Evolutionary conservation across 169 alveolate genomes (phyloP), one percentile per base, ranked within the genome.

Genomic region (Cystoisospora suis): DNA sequence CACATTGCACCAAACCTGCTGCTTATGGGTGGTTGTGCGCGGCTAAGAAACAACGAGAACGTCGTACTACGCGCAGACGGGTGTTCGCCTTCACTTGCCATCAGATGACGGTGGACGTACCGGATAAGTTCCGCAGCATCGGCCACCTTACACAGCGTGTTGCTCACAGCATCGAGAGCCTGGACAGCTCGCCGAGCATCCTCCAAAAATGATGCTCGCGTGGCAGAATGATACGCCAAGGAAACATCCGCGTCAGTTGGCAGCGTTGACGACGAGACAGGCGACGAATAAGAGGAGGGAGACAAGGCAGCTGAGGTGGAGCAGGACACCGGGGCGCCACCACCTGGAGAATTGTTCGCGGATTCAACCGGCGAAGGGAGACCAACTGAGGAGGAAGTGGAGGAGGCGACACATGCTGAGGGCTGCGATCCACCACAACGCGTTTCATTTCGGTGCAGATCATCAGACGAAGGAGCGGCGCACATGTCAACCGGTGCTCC

Each of bases 81-180:
- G n/a, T n/a, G n/a, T n/a, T n/a, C n/a, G n/a, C n/a, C n/a, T n/a
- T n/a, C n/a, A n/a, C n/a, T n/a, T n/a, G n/a, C n/a, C n/a, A n/a
- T n/a, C n/a, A n/a, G n/a, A n/a, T n/a, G n/a, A n/a, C n/a, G n/a
- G n/a, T n/a, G n/a, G 20, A 34, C 81, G 32, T 70, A 70, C 91
- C 91, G 23, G 45, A 88, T 36, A 38, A 88, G 88, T 49, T 88
- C 92, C 32, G 87, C 86, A 5, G 75, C 92, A 49, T 88, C 92
- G 7, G 88, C 92, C 1, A 88, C 87, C 49, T 88, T 88, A 81
- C 92, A 88, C 34, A 88, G 87, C 17, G 92, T 81, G 81, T 88
- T 88, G 87, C 85, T 58, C 53, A 88, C 88, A 20, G 92, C 92
- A 42, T 88, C 92, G 34, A 88, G 88, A 29, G 81, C 58, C 46